phyloP scores from a whole-genome alignment of 2,329 filamentous ascomycete species.

The Penicillium sp. region DNA sequence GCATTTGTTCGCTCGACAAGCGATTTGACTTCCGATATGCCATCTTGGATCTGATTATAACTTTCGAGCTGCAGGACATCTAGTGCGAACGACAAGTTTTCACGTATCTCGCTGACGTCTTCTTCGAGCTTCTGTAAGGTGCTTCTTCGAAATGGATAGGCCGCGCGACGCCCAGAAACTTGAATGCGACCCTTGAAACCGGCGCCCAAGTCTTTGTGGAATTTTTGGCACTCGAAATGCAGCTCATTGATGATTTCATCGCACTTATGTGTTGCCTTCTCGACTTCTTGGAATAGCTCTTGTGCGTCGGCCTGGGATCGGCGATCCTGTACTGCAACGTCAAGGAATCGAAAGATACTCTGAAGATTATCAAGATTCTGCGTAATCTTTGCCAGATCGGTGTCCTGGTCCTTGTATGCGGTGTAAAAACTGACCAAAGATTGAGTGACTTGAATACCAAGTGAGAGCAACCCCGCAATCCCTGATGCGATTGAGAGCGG shows the following conservation, averaged over 20 bases:
- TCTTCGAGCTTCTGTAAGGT: slow-evolving; percentile 47
- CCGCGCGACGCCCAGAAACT: slow-evolving; percentile 18
- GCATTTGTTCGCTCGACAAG: slow-evolving; percentile 8
- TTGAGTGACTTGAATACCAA: slow-evolving; percentile 42
- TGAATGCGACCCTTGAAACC: slow-evolving; percentile 5
- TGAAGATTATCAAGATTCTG: slow-evolving; percentile 10
- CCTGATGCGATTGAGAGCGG: slow-evolving; percentile 29
- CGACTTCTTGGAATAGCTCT: slow-evolving; percentile 10
- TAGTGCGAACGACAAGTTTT: slow-evolving; percentile 37
- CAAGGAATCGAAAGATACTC: neutral
- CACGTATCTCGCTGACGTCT: slow-evolving; percentile 38
- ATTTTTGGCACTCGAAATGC: slow-evolving; percentile 9
- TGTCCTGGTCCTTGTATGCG: slow-evolving; percentile 30
- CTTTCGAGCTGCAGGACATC: slow-evolving; percentile 38
- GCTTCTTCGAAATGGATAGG: slow-evolving; percentile 38
- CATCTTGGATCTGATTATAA: slow-evolving; percentile 8
- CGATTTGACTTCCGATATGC: slow-evolving; percentile 8
- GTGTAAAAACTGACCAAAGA: slow-evolving; percentile 41
- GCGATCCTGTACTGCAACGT: slow-evolving; percentile 2
- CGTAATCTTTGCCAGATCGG: slow-evolving; percentile 29
- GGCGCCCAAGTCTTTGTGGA: neutral
- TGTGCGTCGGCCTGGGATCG: neutral
- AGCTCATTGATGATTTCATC: slow-evolving; percentile 12
- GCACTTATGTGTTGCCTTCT: slow-evolving; percentile 9
- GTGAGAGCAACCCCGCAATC: slow-evolving; percentile 39